Evolutionary conservation across 2,329 filamentous ascomycete species (phyloP).

Genomic region (Fusarium poae): DNA sequence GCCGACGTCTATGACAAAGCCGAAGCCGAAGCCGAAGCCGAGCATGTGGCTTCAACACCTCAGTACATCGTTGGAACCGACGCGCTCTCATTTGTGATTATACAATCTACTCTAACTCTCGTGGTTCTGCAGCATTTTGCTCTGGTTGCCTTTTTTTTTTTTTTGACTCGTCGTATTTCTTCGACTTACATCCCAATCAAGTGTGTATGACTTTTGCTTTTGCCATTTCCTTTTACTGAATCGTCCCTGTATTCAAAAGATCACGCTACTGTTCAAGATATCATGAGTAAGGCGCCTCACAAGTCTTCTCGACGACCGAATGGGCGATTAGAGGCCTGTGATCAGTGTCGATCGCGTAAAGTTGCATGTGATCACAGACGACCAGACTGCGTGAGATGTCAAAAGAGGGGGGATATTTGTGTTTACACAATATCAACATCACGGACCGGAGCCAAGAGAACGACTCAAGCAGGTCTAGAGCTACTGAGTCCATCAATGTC

Average conservation of each 20-base stretch:
- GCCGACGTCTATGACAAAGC: not conserved
- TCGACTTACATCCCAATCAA: not conserved
- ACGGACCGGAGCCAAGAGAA: constrained; percentile 22
- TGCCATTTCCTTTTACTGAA: no score
- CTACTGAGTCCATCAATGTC: not conserved
- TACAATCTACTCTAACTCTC: not conserved
- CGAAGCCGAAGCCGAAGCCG: constrained; percentile 32
- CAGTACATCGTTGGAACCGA: no score
- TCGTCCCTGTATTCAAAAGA: not conserved
- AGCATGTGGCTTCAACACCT: not conserved
- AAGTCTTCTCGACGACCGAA: constrained; percentile 23
- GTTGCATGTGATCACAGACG: constrained; percentile 33
- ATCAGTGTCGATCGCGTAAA: constrained; percentile 36
- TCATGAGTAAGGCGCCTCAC: constrained; percentile 8
- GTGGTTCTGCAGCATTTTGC: not conserved
- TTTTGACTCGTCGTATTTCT: no score
- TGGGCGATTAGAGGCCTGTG: constrained; percentile 32
- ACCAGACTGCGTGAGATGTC: constrained; percentile 48
- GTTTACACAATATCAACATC: constrained; percentile 50
- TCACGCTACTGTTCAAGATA: not conserved
- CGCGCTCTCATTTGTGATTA: not conserved
- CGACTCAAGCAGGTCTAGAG: not conserved
- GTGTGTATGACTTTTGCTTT: not conserved
- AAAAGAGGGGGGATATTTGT: constrained; percentile 52
- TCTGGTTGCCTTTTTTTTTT: no score